Conservation (phyloP, 768 basidiomycete species). For the Clitopilus hobsonii region DNA sequence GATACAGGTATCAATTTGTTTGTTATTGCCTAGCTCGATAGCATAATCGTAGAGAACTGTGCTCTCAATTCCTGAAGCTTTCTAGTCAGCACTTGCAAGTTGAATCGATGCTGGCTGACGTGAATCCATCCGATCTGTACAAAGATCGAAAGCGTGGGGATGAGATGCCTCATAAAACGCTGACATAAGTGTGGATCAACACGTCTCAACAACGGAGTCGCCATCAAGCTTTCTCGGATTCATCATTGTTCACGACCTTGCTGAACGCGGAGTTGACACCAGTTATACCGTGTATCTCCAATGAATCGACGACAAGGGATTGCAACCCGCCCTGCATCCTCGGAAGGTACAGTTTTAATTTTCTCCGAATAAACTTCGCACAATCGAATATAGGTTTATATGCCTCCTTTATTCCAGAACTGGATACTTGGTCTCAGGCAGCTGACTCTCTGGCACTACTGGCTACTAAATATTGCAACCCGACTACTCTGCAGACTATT, state of each 20-base stretch:
- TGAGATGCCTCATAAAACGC: no score
- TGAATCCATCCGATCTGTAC: no score
- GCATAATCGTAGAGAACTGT: no score
- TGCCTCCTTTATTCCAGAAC: constrained; percentile 41
- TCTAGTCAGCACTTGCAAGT: no score
- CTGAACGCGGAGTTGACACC: constrained; percentile 8
- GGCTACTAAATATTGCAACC: constrained; percentile 47
- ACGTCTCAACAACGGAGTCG: not conserved
- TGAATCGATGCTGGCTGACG: no score
- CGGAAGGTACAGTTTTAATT: constrained; percentile 55
- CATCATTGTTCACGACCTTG: constrained; percentile 14
- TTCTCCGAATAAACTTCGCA: constrained; percentile 5
- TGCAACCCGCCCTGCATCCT: constrained; percentile 61
- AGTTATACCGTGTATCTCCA: constrained; percentile 8
- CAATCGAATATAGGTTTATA: constrained; percentile 10
- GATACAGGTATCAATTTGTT: no score
- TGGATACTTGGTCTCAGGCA: constrained; percentile 74
- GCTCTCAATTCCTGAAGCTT: no score
- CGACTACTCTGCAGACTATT: constrained; percentile 51
- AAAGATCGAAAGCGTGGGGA: no score
- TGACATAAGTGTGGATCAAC: no score
- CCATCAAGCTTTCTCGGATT: constrained; percentile 10
- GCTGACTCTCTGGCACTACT: constrained; percentile 52
- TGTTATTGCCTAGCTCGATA: no score
- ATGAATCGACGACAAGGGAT: constrained; percentile 69